Evolutionary conservation across 768 basidiomycete species (phyloP).

Genomic region (Lactarius hatsudake): DNA sequence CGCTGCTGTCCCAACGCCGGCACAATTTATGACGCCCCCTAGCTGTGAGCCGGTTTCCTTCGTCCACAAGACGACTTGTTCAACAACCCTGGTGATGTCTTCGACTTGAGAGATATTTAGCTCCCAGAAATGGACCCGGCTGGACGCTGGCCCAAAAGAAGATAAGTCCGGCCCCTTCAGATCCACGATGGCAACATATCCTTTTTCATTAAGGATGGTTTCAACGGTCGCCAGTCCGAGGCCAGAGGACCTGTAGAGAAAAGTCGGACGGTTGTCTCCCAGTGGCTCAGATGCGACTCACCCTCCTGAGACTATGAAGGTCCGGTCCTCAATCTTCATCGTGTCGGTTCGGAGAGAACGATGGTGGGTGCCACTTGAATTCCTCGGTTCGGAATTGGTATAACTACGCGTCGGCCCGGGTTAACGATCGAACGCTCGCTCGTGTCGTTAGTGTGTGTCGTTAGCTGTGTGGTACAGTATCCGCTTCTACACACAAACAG

Average conservation of each 20-base stretch:
- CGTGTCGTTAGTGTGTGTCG: background rate
- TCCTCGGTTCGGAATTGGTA: background rate
- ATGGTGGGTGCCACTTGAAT: background rate
- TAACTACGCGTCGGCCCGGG: background rate
- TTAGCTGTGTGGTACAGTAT: background rate
- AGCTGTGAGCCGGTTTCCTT: constrained; percentile 41
- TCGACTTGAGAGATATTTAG: constrained; percentile 32
- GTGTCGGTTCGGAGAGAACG: background rate
- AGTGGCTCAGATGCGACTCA: constrained; percentile 31
- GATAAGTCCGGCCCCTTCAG: constrained; percentile 36
- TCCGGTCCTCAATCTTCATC: constrained; percentile 53
- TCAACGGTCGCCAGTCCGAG: constrained; percentile 53
- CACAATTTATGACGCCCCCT: constrained; percentile 61
- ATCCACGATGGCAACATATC: constrained; percentile 47
- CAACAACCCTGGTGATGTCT: constrained; percentile 32
- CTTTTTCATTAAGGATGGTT: constrained; percentile 40
- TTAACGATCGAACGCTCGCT: background rate
- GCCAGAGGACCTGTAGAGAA: constrained; percentile 48
- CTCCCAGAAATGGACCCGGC: constrained; percentile 24
- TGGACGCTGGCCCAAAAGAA: background rate
- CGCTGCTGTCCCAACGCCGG: constrained; percentile 46
- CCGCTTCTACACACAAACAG: too few relatives aligned
- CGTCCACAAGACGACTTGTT: constrained; percentile 28
- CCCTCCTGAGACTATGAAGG: constrained; percentile 59
- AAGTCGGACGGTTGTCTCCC: background rate